phyloP scores from a whole-genome alignment of 345 rosid genomes.

The Litchi chinensis region DNA sequence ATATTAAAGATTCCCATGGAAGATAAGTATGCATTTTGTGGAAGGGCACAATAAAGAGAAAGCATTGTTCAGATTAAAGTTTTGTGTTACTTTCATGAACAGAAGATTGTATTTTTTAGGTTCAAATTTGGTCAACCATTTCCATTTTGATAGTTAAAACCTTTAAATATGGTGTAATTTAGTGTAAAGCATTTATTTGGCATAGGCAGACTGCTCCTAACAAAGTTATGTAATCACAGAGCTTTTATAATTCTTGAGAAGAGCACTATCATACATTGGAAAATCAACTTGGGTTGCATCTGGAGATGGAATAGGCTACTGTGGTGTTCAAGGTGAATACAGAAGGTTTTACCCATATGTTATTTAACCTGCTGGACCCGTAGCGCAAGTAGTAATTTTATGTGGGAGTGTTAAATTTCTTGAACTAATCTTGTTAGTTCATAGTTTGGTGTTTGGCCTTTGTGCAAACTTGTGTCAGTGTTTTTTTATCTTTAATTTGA shows the following conservation, averaged over 20 bases:
- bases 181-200: background rate
- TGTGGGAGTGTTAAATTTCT: background rate
- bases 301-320: background rate
- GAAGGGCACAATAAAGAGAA: background rate
- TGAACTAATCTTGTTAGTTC: conserved; percentile 3
- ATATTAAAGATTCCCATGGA: background rate
- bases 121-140: background rate
- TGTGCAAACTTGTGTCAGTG: background rate
- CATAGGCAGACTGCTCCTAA: background rate
- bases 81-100: background rate
- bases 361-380: background rate
- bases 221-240: background rate
- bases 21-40: background rate
- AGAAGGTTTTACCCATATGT: background rate
- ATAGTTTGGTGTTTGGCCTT: background rate
- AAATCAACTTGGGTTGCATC: conserved; percentile 3
- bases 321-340: conserved; percentile 3
- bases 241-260: background rate
- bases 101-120: background rate
- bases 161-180: background rate
- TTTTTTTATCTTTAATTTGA: background rate
- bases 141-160: background rate
- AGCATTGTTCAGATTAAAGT: background rate
- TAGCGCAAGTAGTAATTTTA: background rate
- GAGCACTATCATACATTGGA: background rate